A percentile compares a stretch with the other conserved stretches of the same genome.
Conservation (phyloP, 2,329 filamentous ascomycete species). For the Xylaria polymorpha region DNA sequence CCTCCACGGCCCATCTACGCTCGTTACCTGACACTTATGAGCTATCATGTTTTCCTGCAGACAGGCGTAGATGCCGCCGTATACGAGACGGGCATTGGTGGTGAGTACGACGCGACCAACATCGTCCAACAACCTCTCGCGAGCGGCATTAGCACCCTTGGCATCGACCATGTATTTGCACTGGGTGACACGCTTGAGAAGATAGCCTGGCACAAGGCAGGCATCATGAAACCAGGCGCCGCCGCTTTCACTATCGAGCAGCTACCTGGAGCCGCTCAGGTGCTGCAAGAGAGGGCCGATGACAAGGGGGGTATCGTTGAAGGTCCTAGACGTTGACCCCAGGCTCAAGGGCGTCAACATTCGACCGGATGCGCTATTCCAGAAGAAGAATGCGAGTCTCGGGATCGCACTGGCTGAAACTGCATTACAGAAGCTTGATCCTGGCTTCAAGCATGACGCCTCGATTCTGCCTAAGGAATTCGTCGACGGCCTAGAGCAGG, state of each 20-base stretch:
- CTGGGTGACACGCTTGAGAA: constrained; percentile 72
- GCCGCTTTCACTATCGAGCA: constrained; percentile 70
- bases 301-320: constrained; percentile 63
- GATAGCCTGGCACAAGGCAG: constrained; percentile 81
- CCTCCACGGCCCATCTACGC: constrained; percentile 66
- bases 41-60: constrained; percentile 67
- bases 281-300: constrained; percentile 62
- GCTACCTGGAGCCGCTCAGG: constrained; percentile 56
- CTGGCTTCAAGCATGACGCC: constrained; percentile 44
- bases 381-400: constrained; percentile 66
- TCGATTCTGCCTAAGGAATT: constrained; percentile 70
- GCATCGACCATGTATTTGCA: constrained; percentile 74
- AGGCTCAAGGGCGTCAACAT: constrained; percentile 61
- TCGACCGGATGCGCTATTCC: constrained; percentile 65
- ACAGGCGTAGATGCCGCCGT: constrained; percentile 72
- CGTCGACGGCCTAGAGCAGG: constrained; percentile 76
- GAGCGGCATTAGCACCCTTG: constrained; percentile 72
- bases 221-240: constrained; percentile 72
- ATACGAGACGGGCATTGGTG: constrained; percentile 75
- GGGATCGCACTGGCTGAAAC: constrained; percentile 64
- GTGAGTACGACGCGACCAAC: constrained; percentile 77
- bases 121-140: constrained; percentile 68
- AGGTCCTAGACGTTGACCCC: constrained; percentile 59
- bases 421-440: constrained; percentile 59
- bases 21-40: constrained; percentile 65